Base-by-base conservation (phyloP, 192 early-diverging fungal species). In the Paraglomus brasilianum region DNA sequence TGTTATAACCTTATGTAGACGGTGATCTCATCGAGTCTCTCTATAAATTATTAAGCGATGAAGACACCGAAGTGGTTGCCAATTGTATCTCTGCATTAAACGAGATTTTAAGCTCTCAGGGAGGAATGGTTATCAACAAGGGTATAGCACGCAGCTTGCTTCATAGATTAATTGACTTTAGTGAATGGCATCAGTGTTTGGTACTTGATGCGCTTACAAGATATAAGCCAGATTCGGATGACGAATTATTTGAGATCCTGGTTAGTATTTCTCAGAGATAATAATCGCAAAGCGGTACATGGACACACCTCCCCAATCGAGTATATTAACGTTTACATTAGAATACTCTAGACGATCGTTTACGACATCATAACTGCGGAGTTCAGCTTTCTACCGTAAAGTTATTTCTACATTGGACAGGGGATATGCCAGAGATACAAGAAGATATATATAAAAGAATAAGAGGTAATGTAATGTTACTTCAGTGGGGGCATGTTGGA, bases 211-310 rank as follows among this genome's bases (percentile, higher is more conserved):
- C 71, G 4, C 74, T 79, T 13, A 71, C 63, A 65, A 55, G 74
- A 47, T 79, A 75, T 56, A 71, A 74, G 47, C 77, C 77, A 8
- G 39, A 62, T 19, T 61, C 53, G 0, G 74, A 72, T 50, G 72
- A 79, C 36, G 77, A 79, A 46, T 52, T 74, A 6, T 79, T 73
- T 53, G 77, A 75, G 40, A 79, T 79, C 14, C 73, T 79, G 77
- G 77, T 75, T 72, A 51, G 21, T 14, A 3, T 4, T 11, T 45
- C 8, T 42, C 21, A 36, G 22, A 10, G n/a, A 46, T 44, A 5
- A 57, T 30, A 17, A 11, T 13, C 14, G 2, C 30, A 30, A 30
- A 30, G 30, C 30, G 30, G 30, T 30, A 30, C 30, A 30, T 30
- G 30, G 30, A 30, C n/a, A 17, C 22, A 21, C 4, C 5, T 15